Base-by-base conservation (phyloP, 305 asterid species). In the Fraxinus latifolia region DNA sequence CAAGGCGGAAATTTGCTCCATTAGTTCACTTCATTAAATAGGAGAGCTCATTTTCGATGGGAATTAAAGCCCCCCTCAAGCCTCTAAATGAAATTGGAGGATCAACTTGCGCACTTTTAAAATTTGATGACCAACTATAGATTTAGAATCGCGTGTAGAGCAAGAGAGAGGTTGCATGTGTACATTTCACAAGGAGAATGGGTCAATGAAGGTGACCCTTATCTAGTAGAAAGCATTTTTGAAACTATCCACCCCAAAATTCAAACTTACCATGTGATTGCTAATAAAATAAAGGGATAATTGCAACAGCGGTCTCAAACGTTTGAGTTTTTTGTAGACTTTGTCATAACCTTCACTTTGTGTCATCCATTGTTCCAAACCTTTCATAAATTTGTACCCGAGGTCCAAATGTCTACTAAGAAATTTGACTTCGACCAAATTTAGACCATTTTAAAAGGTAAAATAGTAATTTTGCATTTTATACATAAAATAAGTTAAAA, bases 121-220 rank as follows among this genome's bases (percentile, higher is more conserved):
- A 39, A 39, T 39, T 39, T 39, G 15, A 39, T 39, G 50, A 8
- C 50, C 50, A 9, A 39, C 12, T 39, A 39, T 39, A 39, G 47
- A 8, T 37, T 39, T 39, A 39, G 14, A 9, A 9, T 29, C 3
- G 31, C 32, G 32, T 31, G 32, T 31, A 31, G 44, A 7, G 44
- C 7, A 8, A 9, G 50, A 8, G n/a, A 9, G 53, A 44, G 55
- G 5, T 9, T 44, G 55, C 17, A 44, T 47, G 58, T 3, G 6
- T 17, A n/a, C 65, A 47, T 55, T 55, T 55, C 65, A 55, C 65
- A 55, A 4, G 55, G 53, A 21, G 81, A 60, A 78, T 60, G 74
- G 81, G 25, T 60, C 81, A 78, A 21, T n/a, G 75, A 62, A 32
- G 74, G 81, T 17, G 58, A 7, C 36, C 55, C 60, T 19, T 17